Evolutionary conservation across 805 yeast species (phyloP).

Genomic region (Starmera pachycereana): DNA sequence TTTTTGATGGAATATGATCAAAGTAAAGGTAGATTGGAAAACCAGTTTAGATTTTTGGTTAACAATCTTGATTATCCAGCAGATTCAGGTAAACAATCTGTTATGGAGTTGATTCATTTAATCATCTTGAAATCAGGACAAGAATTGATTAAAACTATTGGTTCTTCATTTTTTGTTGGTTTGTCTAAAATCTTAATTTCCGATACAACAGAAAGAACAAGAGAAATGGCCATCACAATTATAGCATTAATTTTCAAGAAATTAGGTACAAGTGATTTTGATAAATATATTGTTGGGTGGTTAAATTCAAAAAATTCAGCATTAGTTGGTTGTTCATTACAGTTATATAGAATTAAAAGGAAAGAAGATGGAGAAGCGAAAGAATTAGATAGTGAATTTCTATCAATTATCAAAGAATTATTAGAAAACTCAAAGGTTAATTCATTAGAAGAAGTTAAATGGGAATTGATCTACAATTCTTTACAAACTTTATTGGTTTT

Average conservation of each 20-base stretch:
- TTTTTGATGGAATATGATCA: slow-evolving; percentile 93
- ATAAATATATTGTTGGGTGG: slow-evolving; percentile 45
- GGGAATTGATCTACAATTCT: slow-evolving; percentile 73
- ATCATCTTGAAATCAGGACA: slow-evolving; percentile 56
- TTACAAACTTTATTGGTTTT: slow-evolving; percentile 40
- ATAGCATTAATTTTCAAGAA: slow-evolving; percentile 44
- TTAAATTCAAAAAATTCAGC: slow-evolving; percentile 37
- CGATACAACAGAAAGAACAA: slow-evolving; percentile 70
- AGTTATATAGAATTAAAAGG: slow-evolving; percentile 54
- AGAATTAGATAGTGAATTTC: slow-evolving; percentile 31
- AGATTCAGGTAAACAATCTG: slow-evolving; percentile 79
- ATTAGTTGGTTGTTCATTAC: slow-evolving; percentile 65
- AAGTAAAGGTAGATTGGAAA: slow-evolving; percentile 74
- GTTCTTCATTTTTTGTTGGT: slow-evolving; percentile 75
- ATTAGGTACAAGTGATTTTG: slow-evolving; percentile 28
- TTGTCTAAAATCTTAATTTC: slow-evolving; percentile 67
- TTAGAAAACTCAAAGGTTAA: slow-evolving; percentile 27
- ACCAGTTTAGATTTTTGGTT: slow-evolving; percentile 72
- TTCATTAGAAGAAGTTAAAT: slow-evolving; percentile 36
- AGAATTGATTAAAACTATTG: slow-evolving; percentile 46
- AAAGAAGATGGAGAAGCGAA: slow-evolving; percentile 32
- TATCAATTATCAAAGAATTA: slow-evolving; percentile 22
- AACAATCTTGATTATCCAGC: slow-evolving; percentile 78
- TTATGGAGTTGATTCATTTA: slow-evolving; percentile 73
- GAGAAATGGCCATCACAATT: slow-evolving; percentile 70